Base-by-base conservation (phyloP, 306 rosid species). In the Medicago arabica region DNA sequence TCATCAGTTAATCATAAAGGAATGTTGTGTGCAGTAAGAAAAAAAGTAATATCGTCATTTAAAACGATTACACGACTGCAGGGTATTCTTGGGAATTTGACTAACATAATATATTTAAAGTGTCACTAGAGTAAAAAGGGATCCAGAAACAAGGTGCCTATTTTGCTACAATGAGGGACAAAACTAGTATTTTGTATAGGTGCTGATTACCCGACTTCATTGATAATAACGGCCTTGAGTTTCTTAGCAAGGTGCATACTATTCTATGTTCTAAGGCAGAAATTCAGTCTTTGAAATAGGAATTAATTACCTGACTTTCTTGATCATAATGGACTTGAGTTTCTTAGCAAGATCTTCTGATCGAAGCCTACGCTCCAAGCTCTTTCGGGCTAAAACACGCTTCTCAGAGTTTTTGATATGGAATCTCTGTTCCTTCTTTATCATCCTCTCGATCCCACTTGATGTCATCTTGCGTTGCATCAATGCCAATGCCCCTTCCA, bases 381-480 rank as follows among this genome's bases (percentile, higher is more conserved):
- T 83, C 84, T 92, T 90, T 62, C 79, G 77, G 10, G 98, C 96
- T 82, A 92, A 76, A 40, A 90, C 82, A 5, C 97, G 93, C 85
- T 90, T 95, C 90, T 92, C 97, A 5, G 97, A 95, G 86, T 92
- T 92, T 86, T 95, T 95, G 68, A 95, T 69, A 71, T 95, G 97
- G 79, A 82, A 87, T 40, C 79, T 82, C 69, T 87, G 93, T 78
- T 85, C 89, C 1, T 21, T 65, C 88, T 86, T 90, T 64, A 95
- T 87, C 87, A 95, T 60, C 74, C 98, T 79, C 85, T 95, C 98
- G 9, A 95, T 89, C 55, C 98, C 98, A 46, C 98, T 92, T 14
- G 92, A 83, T 68, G 77, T 87, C 96, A 95, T 95, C 80, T 78
- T 85, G 73, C 90, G 89, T 85, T 92, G 95, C 96, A 92, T 74